Evolutionary conservation across 306 rosid species (phyloP).

Genomic region (Echinosophora koreensis): DNA sequence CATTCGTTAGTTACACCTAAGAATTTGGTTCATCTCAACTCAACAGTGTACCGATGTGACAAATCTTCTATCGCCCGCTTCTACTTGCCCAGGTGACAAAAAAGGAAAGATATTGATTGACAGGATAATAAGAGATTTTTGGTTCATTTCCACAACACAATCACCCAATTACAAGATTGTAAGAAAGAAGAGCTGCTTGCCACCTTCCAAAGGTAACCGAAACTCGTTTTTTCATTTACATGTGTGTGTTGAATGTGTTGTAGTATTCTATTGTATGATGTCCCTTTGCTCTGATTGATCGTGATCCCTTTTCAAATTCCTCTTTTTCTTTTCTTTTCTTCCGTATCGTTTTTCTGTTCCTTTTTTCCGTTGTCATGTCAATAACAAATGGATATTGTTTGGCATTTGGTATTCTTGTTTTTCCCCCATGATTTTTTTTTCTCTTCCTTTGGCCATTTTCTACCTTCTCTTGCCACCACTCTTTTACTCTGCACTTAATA

Average conservation of each 20-base stretch:
- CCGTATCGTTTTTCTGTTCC: not conserved
- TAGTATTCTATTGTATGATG: not conserved
- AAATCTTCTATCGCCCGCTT: too few species aligned
- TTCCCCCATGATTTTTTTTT: not conserved
- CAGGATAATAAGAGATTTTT: too few species aligned
- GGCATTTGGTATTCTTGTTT: not conserved
- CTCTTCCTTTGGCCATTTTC: not conserved
- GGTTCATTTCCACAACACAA: too few species aligned
- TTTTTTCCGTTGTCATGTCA: not conserved
- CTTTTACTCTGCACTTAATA: not conserved
- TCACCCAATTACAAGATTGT: not conserved
- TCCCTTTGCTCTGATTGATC: conserved; percentile 3
- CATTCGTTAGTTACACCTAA: too few species aligned
- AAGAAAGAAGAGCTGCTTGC: not conserved
- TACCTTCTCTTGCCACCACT: not conserved
- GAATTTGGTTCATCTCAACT: too few species aligned
- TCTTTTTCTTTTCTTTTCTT: not conserved
- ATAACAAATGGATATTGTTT: not conserved
- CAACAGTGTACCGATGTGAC: too few species aligned
- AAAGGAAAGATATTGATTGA: too few species aligned
- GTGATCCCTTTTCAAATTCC: not conserved
- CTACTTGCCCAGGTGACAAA: too few species aligned
- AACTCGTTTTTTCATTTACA: too few species aligned
- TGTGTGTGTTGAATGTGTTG: not conserved
- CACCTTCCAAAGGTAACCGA: too few species aligned